Conservation (phyloP, 768 basidiomycete species). For the Guyanaporus albipodus region DNA sequence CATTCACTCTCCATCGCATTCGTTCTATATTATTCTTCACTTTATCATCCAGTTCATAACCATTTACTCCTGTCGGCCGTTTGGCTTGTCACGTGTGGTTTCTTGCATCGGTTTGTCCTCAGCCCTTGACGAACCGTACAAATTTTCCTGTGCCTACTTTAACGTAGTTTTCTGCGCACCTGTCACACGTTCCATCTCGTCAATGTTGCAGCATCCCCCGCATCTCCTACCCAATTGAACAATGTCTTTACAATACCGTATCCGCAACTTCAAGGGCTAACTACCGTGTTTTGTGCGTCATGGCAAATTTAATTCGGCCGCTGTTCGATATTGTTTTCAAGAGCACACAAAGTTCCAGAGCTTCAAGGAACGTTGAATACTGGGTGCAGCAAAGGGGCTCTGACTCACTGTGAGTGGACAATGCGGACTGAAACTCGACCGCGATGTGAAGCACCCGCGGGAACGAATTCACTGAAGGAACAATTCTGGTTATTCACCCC, state of each 20-base stretch:
- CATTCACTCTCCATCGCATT: slow-evolving; percentile 45
- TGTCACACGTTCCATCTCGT: slow-evolving; percentile 32
- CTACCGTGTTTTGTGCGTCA: slow-evolving; percentile 24
- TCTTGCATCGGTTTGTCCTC: slow-evolving; percentile 30
- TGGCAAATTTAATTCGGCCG: slow-evolving; percentile 5
- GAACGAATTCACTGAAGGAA: no score
- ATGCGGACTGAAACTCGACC: no score
- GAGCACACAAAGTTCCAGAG: slow-evolving; percentile 13
- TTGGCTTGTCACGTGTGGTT: slow-evolving; percentile 34
- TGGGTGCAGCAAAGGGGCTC: neutral
- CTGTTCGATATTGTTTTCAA: slow-evolving; percentile 9
- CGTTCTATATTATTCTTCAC: slow-evolving; percentile 81
- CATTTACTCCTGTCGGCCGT: slow-evolving; percentile 34
- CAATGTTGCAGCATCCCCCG: slow-evolving; percentile 45
- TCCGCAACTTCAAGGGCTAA: slow-evolving; percentile 29
- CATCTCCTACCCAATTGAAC: slow-evolving; percentile 37
- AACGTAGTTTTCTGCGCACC: slow-evolving; percentile 28
- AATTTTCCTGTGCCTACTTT: slow-evolving; percentile 32
- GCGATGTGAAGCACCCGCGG: no score
- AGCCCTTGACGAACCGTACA: slow-evolving; percentile 23
- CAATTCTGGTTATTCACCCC: no score
- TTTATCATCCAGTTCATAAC: slow-evolving; percentile 56
- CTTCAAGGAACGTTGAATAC: neutral
- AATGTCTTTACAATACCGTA: slow-evolving; percentile 37
- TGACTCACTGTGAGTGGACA: no score